Evolutionary conservation across 2,329 filamentous ascomycete genomes (phyloP), one percentile per base, ranked within the genome.

Genomic region (Pseudogymnoascus sp.): DNA sequence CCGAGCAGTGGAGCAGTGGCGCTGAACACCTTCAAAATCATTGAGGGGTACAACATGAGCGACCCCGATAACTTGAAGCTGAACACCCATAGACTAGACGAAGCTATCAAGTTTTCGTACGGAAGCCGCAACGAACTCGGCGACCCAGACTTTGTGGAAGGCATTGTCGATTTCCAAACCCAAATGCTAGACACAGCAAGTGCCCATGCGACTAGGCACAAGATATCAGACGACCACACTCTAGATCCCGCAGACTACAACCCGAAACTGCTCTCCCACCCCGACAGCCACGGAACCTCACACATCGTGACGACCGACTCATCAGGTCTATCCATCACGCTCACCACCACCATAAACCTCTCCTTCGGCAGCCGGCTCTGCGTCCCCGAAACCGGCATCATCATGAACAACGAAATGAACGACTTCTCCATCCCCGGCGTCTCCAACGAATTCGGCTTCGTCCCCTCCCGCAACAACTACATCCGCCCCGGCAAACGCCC

Each of bases 71-170:
- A 83, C 45, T 74, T 75, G 18, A 87, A 91, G 68, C 77, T 96
- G 0, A 91, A 87, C 38, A 88, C 88, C 0, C 95, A 97, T 75
- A 85, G 90, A 12, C 82, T 96, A 67, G 86, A 91, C 70, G 95
- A 97, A 79, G 89, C 92, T 11, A 91, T 96, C 78, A 84, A 91
- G 21, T 97, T 96, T 73, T 92, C 85, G 2, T 97, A 97, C 72
- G 92, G 88, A 3, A 79, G 88, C 69, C 86, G 92, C 63, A 81
- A 86, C n/a, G 81, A 87, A 28, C 82, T 97, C 0, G 93, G 92
- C 4, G 95, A 97, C 73, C 95, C 93, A 0, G 79, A 77, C 1
- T 96, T 88, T 72, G 83, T 96, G 3, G 67, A 79, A 0, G 83
- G 84, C 31, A 78, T 93, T 60, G 76, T 80, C 7, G 73, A 77